These are phyloP conservation scores for Globisporangium echinulatum DNA, from an alignment of 352 stramenopile species.

Conservation along the genomic window DNA sequence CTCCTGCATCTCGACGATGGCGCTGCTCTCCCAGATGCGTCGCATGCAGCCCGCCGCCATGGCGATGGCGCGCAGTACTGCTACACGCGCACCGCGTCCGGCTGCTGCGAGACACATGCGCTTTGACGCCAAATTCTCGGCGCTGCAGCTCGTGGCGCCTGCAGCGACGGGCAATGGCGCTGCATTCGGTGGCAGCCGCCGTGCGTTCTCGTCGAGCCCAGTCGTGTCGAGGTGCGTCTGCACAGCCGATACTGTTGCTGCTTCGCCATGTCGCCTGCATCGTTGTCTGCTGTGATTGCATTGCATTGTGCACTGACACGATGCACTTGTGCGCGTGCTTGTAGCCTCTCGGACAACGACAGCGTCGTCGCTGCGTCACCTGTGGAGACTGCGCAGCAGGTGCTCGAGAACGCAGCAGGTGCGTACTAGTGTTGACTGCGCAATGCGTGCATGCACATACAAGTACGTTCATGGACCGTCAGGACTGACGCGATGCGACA, in stretches of 20 bases:
- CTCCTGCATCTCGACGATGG: constrained; percentile 20
- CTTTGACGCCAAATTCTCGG: constrained; percentile 36
- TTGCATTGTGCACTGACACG: neutral
- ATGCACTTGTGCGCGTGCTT: neutral
- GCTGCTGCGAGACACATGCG: constrained; percentile 18
- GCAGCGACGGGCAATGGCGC: constrained; percentile 16
- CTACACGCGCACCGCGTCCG: constrained; percentile 13
- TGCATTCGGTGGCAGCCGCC: constrained; percentile 26
- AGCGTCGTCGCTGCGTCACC: constrained; percentile 35
- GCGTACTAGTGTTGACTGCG: neutral
- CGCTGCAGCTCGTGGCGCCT: constrained; percentile 34
- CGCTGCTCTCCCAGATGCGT: constrained; percentile 49
- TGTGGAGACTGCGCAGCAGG: constrained; percentile 35
- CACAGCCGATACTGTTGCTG: neutral
- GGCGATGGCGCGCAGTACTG: constrained; percentile 21
- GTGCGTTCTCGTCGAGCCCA: constrained; percentile 59
- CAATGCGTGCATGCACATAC: neutral
- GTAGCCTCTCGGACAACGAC: constrained; percentile 38
- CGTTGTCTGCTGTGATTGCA: too few species aligned
- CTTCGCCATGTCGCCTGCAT: neutral
- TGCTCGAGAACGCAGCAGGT: constrained; percentile 37
- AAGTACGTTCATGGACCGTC: too few species aligned
- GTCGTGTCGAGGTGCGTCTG: constrained; percentile 28
- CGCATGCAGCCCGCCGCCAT: constrained; percentile 45
- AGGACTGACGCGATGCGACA: neutral